Evolutionary conservation across 768 basidiomycete species (phyloP).

Genomic region (Daedaleopsis nitida): DNA sequence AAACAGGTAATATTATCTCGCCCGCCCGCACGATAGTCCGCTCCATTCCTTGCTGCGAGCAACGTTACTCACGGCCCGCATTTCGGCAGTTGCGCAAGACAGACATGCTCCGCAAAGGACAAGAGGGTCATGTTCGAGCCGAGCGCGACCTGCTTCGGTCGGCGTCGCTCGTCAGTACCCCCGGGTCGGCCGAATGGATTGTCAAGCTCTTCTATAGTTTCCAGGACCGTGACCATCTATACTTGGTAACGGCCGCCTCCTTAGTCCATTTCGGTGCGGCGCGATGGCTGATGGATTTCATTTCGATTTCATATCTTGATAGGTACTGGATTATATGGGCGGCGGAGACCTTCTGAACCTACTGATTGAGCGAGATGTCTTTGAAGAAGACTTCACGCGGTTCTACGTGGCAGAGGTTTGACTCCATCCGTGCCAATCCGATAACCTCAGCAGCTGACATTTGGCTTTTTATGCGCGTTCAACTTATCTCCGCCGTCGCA

Average conservation of each 20-base stretch:
- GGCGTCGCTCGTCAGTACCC: constrained; percentile 77
- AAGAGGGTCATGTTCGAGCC: constrained; percentile 96
- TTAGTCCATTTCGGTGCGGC: constrained; percentile 18
- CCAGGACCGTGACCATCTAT: constrained; percentile 93
- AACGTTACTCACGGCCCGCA: constrained; percentile 4
- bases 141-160: constrained; percentile 93
- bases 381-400: constrained; percentile 87
- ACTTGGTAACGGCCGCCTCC: constrained; percentile 64
- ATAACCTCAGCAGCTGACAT: constrained; percentile 20
- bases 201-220: constrained; percentile 92
- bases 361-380: constrained; percentile 88
- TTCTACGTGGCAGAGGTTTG: constrained; percentile 94
- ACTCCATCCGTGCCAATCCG: constrained; percentile 21
- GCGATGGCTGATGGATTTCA: constrained; percentile 43
- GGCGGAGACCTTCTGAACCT: constrained; percentile 96
- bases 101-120: constrained; percentile 94
- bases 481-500: constrained; percentile 12
- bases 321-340: constrained; percentile 95
- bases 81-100: constrained; percentile 71
- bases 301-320: constrained; percentile 57
- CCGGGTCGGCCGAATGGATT: constrained; percentile 87
- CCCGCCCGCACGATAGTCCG: constrained; percentile 2
- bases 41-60: constrained; percentile 26
- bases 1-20: constrained; percentile 67
- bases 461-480: not conserved